phyloP scores from a whole-genome alignment of 768 basidiomycete species.

The Coprinopsis strossmayeri region DNA sequence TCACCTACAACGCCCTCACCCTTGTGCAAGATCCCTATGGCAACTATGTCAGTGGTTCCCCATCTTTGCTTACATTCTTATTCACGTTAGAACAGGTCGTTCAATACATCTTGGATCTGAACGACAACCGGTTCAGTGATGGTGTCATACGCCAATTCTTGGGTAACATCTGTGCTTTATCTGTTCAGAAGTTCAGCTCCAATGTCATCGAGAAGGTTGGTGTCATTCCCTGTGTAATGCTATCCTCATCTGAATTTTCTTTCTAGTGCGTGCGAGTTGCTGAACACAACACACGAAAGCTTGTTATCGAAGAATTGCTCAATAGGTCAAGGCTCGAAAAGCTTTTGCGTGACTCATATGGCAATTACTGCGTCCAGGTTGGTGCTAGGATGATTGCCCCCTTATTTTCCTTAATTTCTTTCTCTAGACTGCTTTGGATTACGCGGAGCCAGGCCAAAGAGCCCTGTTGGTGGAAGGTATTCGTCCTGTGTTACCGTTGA shows the following conservation, averaged over 20 bases:
- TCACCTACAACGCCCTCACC: slow-evolving; percentile 96
- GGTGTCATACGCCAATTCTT: slow-evolving; percentile 95
- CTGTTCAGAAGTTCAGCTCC: slow-evolving; percentile 98
- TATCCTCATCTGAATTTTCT: slow-evolving; percentile 5
- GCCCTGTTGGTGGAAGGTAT: slow-evolving; percentile 93
- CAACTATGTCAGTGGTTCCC: slow-evolving; percentile 61
- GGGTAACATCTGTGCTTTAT: slow-evolving; percentile 95
- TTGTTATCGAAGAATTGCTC: slow-evolving; percentile 90
- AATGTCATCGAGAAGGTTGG: slow-evolving; percentile 94
- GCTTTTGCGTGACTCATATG: slow-evolving; percentile 91
- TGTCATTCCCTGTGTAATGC: slow-evolving; percentile 9
- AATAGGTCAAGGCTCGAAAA: slow-evolving; percentile 95
- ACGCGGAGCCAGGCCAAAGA: slow-evolving; percentile 92
- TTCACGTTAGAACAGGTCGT: slow-evolving; percentile 55
- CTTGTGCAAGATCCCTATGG: slow-evolving; percentile 97
- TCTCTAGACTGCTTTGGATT: slow-evolving; percentile 89
- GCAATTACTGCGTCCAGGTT: slow-evolving; percentile 94
- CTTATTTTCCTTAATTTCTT: background rate
- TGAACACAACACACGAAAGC: slow-evolving; percentile 89
- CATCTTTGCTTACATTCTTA: background rate
- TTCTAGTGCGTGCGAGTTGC: slow-evolving; percentile 87
- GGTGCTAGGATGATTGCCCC: slow-evolving; percentile 18
- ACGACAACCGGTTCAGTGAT: slow-evolving; percentile 98
- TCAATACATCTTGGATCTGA: slow-evolving; percentile 97
- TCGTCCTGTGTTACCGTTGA: slow-evolving; percentile 95